Conservation (phyloP, 164 flowering plant genomes). For the Stephania cephalantha region DNA sequence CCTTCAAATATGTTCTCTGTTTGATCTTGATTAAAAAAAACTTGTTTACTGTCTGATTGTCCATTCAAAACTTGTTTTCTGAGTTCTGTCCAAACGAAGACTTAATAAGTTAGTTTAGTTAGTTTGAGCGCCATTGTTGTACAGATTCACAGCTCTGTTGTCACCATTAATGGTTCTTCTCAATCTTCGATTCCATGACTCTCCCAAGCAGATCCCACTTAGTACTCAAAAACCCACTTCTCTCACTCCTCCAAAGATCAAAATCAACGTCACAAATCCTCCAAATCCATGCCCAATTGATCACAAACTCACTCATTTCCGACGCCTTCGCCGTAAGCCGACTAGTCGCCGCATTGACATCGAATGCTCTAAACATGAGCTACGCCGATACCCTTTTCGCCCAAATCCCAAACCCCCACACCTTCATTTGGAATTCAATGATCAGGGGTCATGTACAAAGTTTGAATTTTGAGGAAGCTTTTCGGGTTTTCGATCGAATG, state of each 20-base stretch:
- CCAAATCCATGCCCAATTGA: slow-evolving; percentile 38
- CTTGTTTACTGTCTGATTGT: too few species aligned
- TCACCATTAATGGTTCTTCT: not conserved
- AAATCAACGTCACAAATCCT: slow-evolving; percentile 22
- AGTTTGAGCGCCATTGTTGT: too few species aligned
- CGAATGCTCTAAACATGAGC: slow-evolving; percentile 12
- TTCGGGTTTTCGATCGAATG: slow-evolving; percentile 21
- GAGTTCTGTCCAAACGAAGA: too few species aligned
- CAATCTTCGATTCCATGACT: slow-evolving; percentile 7
- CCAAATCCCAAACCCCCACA: slow-evolving; percentile 18
- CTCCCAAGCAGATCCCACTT: slow-evolving; percentile 6
- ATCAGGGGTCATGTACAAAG: slow-evolving; percentile 21
- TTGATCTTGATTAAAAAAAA: too few species aligned
- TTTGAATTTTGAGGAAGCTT: slow-evolving; percentile 21
- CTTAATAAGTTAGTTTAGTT: too few species aligned
- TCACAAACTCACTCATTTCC: slow-evolving; percentile 20
- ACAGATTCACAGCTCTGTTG: not conserved
- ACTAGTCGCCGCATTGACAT: slow-evolving; percentile 17
- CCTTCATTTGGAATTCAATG: slow-evolving; percentile 35
- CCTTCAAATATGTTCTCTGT: too few species aligned
- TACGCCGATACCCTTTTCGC: slow-evolving; percentile 19
- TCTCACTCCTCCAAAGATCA: slow-evolving; percentile 23
- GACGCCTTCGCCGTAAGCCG: slow-evolving; percentile 19
- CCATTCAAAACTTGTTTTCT: too few species aligned
- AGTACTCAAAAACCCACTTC: slow-evolving; percentile 19